A percentile compares a stretch with the other conserved stretches of the same genome.
phyloP scores from a whole-genome alignment of 805 yeast species.

The Kurtzmaniella fragi region DNA sequence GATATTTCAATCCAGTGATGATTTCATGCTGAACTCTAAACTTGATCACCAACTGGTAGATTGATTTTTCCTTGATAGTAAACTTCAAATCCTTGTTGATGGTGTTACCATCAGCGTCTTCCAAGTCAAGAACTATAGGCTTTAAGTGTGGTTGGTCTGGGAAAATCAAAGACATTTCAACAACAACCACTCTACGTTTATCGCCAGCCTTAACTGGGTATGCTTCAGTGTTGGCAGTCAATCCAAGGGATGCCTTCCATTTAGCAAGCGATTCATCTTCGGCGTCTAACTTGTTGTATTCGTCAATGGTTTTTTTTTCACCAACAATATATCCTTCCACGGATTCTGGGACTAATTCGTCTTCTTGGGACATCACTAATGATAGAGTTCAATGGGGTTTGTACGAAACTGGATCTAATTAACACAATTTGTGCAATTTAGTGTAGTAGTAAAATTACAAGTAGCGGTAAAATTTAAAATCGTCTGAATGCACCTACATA shows the following conservation, averaged over 20 bases:
- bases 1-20: conserved; percentile 83
- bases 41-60: conserved; percentile 65
- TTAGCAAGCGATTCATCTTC: conserved; percentile 85
- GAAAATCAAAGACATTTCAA: conserved; percentile 67
- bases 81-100: conserved; percentile 62
- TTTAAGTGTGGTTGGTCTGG: conserved; percentile 51
- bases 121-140: conserved; percentile 67
- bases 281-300: conserved; percentile 78
- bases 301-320: conserved; percentile 74
- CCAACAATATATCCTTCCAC: conserved; percentile 61
- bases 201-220: conserved; percentile 70
- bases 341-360: conserved; percentile 59
- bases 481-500: no score
- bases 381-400: no score
- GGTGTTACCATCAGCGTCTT: conserved; percentile 50
- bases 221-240: conserved; percentile 48
- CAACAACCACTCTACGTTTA: conserved; percentile 69
- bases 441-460: no score
- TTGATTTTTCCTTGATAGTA: conserved; percentile 71
- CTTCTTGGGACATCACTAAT: conserved; percentile 22
- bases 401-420: no score
- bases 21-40: conserved; percentile 88
- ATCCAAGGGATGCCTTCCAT: conserved; percentile 88
- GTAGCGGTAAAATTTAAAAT: no score
- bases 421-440: no score